phyloP scores from a whole-genome alignment of 257 asterid genomes.

The Misopates orontium region DNA sequence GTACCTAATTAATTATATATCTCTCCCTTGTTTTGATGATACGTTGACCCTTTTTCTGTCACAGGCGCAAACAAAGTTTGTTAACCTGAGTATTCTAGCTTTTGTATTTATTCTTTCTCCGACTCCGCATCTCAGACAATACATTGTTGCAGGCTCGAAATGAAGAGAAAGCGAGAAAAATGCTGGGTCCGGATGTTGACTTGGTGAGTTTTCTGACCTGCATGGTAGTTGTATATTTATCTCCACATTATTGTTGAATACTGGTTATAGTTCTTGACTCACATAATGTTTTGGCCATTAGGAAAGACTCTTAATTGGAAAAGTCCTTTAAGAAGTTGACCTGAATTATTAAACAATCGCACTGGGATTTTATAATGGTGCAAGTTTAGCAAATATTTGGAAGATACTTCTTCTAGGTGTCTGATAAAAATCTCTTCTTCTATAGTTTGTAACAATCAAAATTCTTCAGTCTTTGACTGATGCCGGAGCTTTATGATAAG shows the following conservation, averaged over 20 bases:
- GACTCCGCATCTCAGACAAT: conserved; percentile 15
- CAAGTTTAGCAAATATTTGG: no score
- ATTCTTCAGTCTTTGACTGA: neutral
- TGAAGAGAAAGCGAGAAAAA: conserved; percentile 89
- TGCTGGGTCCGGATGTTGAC: conserved; percentile 91
- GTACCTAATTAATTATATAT: neutral
- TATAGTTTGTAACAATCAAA: neutral
- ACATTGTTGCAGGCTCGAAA: conserved; percentile 71
- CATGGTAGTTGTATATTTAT: conserved; percentile 7
- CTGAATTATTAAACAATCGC: no score
- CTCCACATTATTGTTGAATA: neutral
- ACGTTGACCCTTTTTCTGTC: neutral
- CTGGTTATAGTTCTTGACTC: conserved; percentile 13
- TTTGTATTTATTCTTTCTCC: neutral
- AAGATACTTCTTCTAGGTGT: no score
- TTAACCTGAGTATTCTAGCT: neutral
- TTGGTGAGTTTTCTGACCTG: conserved; percentile 53
- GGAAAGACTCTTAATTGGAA: no score
- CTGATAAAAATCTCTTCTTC: no score
- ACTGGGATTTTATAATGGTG: no score
- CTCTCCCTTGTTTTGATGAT: conserved; percentile 2
- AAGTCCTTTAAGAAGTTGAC: no score
- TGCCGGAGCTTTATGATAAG: neutral
- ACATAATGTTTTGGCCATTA: neutral
- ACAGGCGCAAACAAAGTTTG: neutral